Percentiles rank a stretch among this genome's conserved stretches.
phyloP scores from a whole-genome alignment of 805 yeast genomes.

The Wickerhamiella allomyrinae region DNA sequence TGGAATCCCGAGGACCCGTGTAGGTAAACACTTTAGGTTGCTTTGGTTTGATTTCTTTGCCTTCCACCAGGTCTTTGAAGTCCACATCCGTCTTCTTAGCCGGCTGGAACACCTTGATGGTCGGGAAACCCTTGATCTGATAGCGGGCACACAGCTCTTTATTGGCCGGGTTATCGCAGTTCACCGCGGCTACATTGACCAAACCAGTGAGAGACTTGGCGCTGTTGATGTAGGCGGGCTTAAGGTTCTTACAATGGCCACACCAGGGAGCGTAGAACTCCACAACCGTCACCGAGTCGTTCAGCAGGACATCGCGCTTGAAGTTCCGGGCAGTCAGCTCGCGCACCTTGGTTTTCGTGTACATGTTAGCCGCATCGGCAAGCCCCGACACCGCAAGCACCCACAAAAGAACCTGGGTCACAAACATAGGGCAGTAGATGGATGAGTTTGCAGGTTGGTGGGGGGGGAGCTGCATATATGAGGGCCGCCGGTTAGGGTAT shows the following conservation, averaged over 20 bases:
- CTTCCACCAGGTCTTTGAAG: conserved; percentile 18
- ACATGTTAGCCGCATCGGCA: conserved; percentile 6
- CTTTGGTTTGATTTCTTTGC: conserved; percentile 13
- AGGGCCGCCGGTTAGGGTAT: neutral
- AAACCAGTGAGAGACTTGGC: conserved; percentile 41
- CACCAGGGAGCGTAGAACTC: conserved; percentile 98
- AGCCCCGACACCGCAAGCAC: neutral
- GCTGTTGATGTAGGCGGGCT: conserved; percentile 48
- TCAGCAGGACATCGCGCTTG: conserved; percentile 45
- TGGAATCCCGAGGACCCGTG: conserved; percentile 21
- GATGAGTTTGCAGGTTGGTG: neutral
- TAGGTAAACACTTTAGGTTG: conserved; percentile 20
- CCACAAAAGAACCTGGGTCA: neutral
- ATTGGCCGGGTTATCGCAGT: conserved; percentile 64
- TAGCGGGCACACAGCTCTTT: conserved; percentile 54
- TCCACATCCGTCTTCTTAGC: conserved; percentile 37
- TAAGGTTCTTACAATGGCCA: conserved; percentile 81
- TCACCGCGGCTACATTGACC: conserved; percentile 56
- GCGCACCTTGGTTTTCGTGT: conserved; percentile 9
- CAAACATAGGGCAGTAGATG: neutral
- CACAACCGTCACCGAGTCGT: conserved; percentile 72
- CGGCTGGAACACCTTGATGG: conserved; percentile 70
- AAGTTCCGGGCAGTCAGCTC: conserved; percentile 31
- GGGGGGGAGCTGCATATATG: neutral
- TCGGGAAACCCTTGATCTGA: conserved; percentile 67